A percentile compares a stretch with the other conserved stretches of the same genome.
phyloP scores from a whole-genome alignment of 148 eudicot genomes.

The Silene conica region DNA sequence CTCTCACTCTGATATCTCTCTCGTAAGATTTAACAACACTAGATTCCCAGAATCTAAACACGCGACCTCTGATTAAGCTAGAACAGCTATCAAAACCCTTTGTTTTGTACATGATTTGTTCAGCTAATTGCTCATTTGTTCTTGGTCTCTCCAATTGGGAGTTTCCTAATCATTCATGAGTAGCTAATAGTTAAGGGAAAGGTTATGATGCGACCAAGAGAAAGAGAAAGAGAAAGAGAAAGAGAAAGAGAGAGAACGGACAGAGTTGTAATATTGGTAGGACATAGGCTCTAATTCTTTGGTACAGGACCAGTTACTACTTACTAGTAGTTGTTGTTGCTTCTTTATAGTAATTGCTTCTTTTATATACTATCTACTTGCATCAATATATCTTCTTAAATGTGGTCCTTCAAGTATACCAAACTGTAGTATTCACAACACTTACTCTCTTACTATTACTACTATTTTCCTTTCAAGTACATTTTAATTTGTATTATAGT shows the following conservation, averaged over 20 bases:
- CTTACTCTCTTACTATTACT: background rate
- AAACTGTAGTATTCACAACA: conserved; percentile 3
- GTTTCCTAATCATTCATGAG: background rate
- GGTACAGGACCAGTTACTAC: conserved; percentile 22
- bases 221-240: conserved; percentile 7
- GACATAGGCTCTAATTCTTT: conserved; percentile 4
- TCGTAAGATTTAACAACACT: no score
- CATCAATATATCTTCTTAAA: conserved; percentile 19
- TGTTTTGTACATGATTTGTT: no score
- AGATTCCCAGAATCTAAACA: no score
- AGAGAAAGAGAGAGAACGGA: conserved; percentile 8
- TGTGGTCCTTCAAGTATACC: conserved; percentile 36
- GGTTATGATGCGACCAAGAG: background rate
- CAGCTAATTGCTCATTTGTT: no score
- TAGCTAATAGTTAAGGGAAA: background rate
- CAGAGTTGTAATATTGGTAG: conserved; percentile 8
- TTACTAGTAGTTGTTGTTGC: conserved; percentile 26
- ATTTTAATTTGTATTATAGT: background rate
- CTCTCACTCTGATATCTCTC: no score
- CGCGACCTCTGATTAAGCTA: no score
- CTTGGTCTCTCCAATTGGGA: background rate
- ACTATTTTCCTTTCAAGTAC: conserved; percentile 8
- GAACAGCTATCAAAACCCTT: no score
- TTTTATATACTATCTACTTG: conserved; percentile 34
- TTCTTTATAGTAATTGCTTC: conserved; percentile 49